A percentile compares a stretch with the other conserved stretches of the same genome.
These are phyloP conservation scores for Globisporangium yorkense DNA, from an alignment of 352 stramenopile species.

Conservation along the genomic window DNA sequence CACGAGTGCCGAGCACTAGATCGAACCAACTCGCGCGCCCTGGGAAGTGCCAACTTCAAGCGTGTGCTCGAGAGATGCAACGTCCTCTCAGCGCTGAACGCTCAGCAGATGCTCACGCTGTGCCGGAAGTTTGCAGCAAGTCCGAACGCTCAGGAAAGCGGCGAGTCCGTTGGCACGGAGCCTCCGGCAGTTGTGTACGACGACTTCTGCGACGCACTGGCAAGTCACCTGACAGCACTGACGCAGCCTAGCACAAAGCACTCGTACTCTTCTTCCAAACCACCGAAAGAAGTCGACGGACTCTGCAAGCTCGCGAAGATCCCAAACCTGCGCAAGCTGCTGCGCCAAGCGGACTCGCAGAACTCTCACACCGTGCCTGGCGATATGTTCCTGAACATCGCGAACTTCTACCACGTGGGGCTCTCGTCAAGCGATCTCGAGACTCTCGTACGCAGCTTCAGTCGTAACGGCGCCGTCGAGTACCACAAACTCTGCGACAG, in stretches of 20 bases:
- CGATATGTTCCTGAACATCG: conserved; percentile 21
- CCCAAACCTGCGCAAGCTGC: conserved; percentile 13
- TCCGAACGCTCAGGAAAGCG: neutral
- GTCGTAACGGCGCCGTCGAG: conserved; percentile 24
- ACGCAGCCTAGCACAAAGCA: neutral
- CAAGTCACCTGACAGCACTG: neutral
- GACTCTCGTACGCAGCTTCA: conserved; percentile 21
- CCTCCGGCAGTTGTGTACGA: conserved; percentile 31
- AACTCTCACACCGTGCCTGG: conserved; percentile 11
- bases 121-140: conserved; percentile 27
- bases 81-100: conserved; percentile 32
- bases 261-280: neutral
- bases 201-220: conserved; percentile 57
- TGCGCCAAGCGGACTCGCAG: conserved; percentile 9
- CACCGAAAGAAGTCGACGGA: conserved; percentile 2
- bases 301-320: conserved; percentile 29
- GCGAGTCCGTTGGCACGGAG: neutral
- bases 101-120: conserved; percentile 62
- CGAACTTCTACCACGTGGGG: conserved; percentile 18
- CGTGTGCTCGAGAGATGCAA: conserved; percentile 18
- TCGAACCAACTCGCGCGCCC: conserved; percentile 3
- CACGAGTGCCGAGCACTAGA: conserved; percentile 35
- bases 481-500: conserved; percentile 33
- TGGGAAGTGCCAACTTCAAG: conserved; percentile 23
- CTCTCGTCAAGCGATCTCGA: conserved; percentile 29